These are phyloP conservation scores for Raffaelea deltoideospora DNA, from an alignment of 2,329 filamentous ascomycete species.

Conservation along the genomic window DNA sequence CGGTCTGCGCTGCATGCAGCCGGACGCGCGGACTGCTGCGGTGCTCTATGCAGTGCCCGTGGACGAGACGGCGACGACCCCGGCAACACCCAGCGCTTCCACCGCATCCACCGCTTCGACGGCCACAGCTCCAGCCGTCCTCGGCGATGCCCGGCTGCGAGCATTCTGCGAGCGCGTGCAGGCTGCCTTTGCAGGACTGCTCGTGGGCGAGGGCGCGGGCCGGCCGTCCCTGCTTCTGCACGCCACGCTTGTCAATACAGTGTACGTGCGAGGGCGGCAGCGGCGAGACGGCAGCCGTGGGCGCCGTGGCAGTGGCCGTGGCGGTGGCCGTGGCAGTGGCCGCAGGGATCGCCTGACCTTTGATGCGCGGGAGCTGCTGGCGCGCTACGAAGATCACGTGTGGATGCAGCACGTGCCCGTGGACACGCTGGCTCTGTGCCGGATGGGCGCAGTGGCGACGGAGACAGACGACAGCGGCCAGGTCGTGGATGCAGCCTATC, in stretches of 20 bases:
- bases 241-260: constrained; percentile 74
- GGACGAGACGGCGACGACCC: constrained; percentile 35
- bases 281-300: constrained; percentile 11
- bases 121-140: too few relatives aligned
- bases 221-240: constrained; percentile 62
- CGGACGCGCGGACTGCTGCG: constrained; percentile 30
- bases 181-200: constrained; percentile 37
- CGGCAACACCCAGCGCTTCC: too few relatives aligned
- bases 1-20: constrained; percentile 48
- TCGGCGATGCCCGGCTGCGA: constrained; percentile 31
- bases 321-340: constrained; percentile 11
- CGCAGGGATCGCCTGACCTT: constrained; percentile 23
- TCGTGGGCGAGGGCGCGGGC: constrained; percentile 42
- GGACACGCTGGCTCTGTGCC: constrained; percentile 63
- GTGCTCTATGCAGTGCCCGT: constrained; percentile 50
- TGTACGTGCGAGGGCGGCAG: constrained; percentile 38
- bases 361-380: constrained; percentile 40
- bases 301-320: constrained; percentile 9
- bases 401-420: constrained; percentile 58
- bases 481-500: constrained; percentile 37
- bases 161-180: constrained; percentile 43
- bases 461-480: constrained; percentile 33
- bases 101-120: too few relatives aligned
- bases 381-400: constrained; percentile 44
- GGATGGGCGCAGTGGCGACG: constrained; percentile 60